Evolutionary conservation across 2,329 filamentous ascomycete species (phyloP), one percentile per base, ranked within the genome.

Genomic region (Ascochyta viciae-villosae): DNA sequence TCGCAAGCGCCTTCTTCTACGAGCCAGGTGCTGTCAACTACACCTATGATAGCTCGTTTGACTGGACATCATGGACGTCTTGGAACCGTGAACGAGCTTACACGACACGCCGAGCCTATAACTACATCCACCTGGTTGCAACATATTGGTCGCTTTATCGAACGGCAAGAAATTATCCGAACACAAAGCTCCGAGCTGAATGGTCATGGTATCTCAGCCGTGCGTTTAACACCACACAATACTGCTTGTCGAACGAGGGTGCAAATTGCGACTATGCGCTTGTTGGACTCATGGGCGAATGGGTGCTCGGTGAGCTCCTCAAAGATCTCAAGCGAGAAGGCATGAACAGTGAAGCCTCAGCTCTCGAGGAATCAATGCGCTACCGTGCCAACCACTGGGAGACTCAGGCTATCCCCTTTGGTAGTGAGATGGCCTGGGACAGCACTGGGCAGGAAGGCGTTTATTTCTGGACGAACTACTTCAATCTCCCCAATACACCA

Each of bases 381-480:
- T 69, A 68, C 3, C 78, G 85, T 1, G 82, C 83, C 1, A 58
- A 76, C 3, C 63, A 72, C 1, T 87, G 85, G 85, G 68, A 81
- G n/a, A 73, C 72, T 0, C 71, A 82, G 47, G 76, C 77, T 7
- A 80, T 83, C 5, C 85, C 85, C 0, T 87, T 81, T 57, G 85
- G 84, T 0, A 85, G 82, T 46, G 85, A 87, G 66, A 84, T 85
- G 82, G 81, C 84, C 0, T 87, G 85, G 85, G 85, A 87, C 54
- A 85, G 81, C 0, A 87, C 85, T 0, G 84, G 83, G 0, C 84
- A 87, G 58, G 85, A 87, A 65, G 84, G 84, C 0, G 82, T 87
- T 0, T 87, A 85, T 56, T 84, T 84, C 56, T 87, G 84, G 84
- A 75, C 79, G 6, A 81, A 79, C 31, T 81, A 85, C 63, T 87